A percentile compares a stretch with the other conserved stretches of the same genome.
These are phyloP conservation scores for Triticum turgidum DNA, from an alignment of 176 grass and related monocot species.

Conservation along the genomic window DNA sequence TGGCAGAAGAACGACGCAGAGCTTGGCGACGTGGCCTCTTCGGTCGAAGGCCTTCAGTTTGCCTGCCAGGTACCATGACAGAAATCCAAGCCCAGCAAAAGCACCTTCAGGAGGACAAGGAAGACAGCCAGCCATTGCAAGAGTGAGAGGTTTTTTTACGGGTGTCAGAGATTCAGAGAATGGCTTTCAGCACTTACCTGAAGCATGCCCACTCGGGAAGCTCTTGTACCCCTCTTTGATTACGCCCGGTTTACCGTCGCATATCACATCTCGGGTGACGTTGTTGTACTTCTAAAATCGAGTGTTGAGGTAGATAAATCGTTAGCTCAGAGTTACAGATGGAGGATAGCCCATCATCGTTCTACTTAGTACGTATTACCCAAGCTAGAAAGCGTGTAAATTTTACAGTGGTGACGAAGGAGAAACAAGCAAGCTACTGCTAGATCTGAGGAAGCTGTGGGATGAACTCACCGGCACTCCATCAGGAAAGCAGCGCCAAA, in stretches of 20 bases:
- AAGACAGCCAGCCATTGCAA: not conserved
- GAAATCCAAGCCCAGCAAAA: not conserved
- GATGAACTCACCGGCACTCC: conserved; percentile 28
- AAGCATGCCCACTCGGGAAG: conserved; percentile 32
- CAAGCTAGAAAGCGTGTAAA: too few relatives aligned
- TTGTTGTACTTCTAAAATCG: conserved; percentile 22
- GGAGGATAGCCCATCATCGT: not conserved
- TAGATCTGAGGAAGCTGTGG: not conserved
- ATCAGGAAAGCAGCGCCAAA: conserved; percentile 51
- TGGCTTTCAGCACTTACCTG: not conserved
- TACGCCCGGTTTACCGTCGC: not conserved
- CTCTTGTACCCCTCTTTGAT: conserved; percentile 46
- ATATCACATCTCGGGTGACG: conserved; percentile 25
- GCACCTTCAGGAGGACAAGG: not conserved
- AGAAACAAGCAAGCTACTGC: too few relatives aligned
- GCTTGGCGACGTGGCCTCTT: conserved; percentile 37
- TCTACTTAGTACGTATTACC: too few relatives aligned
- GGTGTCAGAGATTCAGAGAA: not conserved
- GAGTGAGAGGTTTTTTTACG: not conserved
- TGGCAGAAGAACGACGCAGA: conserved; percentile 36
- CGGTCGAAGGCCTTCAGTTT: conserved; percentile 32
- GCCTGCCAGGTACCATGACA: conserved; percentile 13
- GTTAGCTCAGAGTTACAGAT: not conserved
- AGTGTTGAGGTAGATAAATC: not conserved
- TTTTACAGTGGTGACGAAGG: too few relatives aligned